A percentile compares a stretch with the other conserved stretches of the same genome.
These are phyloP conservation scores for Paraphaeosphaeria minitans DNA, from an alignment of 2,329 filamentous ascomycete species.

Conservation along the genomic window DNA sequence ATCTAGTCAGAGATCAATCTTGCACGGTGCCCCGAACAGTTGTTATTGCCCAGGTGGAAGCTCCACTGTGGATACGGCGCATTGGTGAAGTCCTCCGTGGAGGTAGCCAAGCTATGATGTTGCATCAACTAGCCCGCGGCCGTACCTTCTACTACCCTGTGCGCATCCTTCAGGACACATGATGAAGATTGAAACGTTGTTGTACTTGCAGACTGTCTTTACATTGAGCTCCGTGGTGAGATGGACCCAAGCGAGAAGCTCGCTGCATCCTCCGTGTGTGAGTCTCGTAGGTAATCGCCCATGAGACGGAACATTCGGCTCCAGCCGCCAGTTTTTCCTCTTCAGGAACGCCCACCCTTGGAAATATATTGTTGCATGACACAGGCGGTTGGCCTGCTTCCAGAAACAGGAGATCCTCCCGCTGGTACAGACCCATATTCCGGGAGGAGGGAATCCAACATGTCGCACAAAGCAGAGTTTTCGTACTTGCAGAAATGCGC, in stretches of 20 bases:
- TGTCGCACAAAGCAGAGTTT: background rate
- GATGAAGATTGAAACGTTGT: too few relatives aligned
- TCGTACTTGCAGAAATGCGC: constrained; percentile 5
- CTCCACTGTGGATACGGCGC: background rate
- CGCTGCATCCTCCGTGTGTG: background rate
- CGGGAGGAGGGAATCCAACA: background rate
- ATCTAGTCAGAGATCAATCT: background rate
- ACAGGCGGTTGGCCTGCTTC: background rate
- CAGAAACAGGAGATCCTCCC: constrained; percentile 4
- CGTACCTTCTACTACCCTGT: background rate
- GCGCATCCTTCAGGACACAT: background rate
- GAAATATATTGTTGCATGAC: constrained; percentile 5
- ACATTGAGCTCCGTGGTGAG: background rate
- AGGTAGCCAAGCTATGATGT: background rate
- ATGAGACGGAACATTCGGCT: background rate
- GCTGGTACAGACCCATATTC: background rate
- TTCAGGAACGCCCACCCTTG: background rate
- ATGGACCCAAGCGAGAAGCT: background rate
- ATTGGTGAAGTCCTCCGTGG: background rate
- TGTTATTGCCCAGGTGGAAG: background rate
- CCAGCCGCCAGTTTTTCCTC: background rate
- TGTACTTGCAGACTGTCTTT: background rate
- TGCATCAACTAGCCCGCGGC: background rate
- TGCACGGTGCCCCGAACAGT: background rate
- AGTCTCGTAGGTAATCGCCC: background rate